Conservation (phyloP, 1,139 yeast species). For the Blastobotrys indianensis region DNA sequence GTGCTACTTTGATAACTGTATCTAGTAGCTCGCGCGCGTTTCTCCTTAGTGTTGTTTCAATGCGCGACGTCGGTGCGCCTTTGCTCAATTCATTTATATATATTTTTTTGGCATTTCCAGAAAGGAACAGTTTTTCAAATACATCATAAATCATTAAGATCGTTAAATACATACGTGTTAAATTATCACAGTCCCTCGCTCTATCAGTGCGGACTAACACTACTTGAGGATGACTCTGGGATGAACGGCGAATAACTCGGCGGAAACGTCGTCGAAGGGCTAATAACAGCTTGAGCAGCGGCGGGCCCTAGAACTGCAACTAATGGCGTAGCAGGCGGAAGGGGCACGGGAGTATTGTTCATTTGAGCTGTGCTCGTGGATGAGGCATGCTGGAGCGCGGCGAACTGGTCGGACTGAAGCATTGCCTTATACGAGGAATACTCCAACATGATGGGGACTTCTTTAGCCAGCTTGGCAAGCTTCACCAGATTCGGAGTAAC, state of each 20-base stretch:
- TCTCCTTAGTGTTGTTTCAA: too few relatives aligned
- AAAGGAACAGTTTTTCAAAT: background rate
- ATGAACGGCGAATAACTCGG: conserved; percentile 20
- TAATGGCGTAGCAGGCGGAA: conserved; percentile 33
- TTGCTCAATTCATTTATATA: too few relatives aligned
- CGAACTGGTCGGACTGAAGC: conserved; percentile 10
- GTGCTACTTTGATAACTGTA: conserved; percentile 1
- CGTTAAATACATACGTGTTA: background rate
- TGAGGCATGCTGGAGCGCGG: background rate
- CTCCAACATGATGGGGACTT: conserved; percentile 76
- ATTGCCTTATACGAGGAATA: conserved; percentile 44
- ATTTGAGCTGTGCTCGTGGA: background rate
- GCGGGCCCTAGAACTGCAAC: conserved; percentile 34
- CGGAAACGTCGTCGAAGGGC: conserved; percentile 19
- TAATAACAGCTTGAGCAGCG: conserved; percentile 35
- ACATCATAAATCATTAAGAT: conserved; percentile 1
- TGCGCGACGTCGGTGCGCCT: too few relatives aligned
- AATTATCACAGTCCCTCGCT: too few relatives aligned
- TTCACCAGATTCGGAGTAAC: conserved; percentile 75
- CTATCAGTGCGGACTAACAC: background rate
- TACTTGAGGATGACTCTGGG: conserved; percentile 12
- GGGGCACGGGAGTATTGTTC: conserved; percentile 3
- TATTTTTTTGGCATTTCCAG: background rate
- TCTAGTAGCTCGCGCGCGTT: too few relatives aligned
- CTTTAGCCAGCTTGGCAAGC: conserved; percentile 82